Evolutionary conservation across 257 asterid species (phyloP).

Genomic region (Mitragyna speciosa): DNA sequence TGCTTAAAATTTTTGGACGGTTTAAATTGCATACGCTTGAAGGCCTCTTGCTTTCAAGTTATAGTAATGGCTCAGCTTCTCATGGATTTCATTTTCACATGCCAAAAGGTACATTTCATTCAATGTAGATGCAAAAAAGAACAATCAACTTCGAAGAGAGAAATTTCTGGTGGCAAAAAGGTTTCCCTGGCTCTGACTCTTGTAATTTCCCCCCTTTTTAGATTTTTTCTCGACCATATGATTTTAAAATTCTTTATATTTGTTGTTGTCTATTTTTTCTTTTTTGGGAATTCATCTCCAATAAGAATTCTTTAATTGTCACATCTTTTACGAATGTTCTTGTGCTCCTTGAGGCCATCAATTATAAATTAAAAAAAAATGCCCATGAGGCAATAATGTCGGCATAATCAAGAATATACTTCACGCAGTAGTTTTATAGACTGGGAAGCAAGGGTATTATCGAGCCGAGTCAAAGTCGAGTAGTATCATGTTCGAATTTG

Average conservation of each 20-base stretch:
- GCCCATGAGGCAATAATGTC: neutral
- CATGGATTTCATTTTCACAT: neutral
- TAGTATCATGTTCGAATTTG: too few relatives aligned
- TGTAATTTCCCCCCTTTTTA: conserved; percentile 12
- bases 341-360: too few relatives aligned
- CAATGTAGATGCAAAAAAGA: conserved; percentile 7
- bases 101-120: conserved; percentile 5
- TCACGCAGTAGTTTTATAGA: too few relatives aligned
- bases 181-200: conserved; percentile 1
- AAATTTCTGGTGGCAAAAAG: conserved; percentile 2
- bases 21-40: neutral
- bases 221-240: neutral
- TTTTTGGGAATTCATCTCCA: conserved; percentile 1
- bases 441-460: too few relatives aligned
- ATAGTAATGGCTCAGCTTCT: neutral
- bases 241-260: conserved; percentile 26
- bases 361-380: neutral
- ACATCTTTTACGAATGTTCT: neutral
- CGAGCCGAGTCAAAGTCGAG: too few relatives aligned
- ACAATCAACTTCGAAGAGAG: neutral
- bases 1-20: conserved; percentile 6
- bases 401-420: neutral
- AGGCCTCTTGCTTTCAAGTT: conserved; percentile 8
- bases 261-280: neutral
- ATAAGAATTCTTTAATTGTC: conserved; percentile 11